Evolutionary conservation across 306 rosid genomes (phyloP).

Genomic region (Nissolia schottii): DNA sequence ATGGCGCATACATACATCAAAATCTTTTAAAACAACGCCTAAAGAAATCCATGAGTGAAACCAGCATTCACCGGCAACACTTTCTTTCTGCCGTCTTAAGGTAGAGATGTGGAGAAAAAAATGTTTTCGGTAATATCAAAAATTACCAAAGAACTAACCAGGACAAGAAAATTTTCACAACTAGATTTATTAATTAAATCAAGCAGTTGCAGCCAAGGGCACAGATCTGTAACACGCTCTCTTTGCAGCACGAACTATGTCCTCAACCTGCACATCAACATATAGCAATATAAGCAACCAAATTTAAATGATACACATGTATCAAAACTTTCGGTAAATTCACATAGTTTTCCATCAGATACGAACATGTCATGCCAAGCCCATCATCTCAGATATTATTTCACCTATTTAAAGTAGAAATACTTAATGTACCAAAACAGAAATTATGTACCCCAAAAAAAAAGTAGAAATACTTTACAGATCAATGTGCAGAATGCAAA

Average conservation of each 20-base stretch:
- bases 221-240: conserved; percentile 84
- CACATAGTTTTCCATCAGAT: neutral
- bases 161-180: conserved; percentile 10
- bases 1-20: conserved; percentile 13
- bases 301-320: neutral
- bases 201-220: conserved; percentile 70
- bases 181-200: conserved; percentile 19
- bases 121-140: conserved; percentile 17
- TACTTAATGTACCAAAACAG: too few relatives aligned
- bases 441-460: too few relatives aligned
- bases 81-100: conserved; percentile 2
- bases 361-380: neutral
- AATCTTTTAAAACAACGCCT: conserved; percentile 15
- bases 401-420: conserved; percentile 1
- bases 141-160: conserved; percentile 40
- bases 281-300: conserved; percentile 16
- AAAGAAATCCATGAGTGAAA: conserved; percentile 8
- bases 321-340: conserved; percentile 6
- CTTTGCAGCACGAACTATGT: conserved; percentile 95
- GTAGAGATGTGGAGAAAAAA: neutral
- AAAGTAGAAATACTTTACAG: neutral
- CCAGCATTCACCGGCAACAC: neutral
- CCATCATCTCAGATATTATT: neutral
- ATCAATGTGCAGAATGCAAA: neutral
- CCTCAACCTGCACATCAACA: conserved; percentile 65